These are phyloP conservation scores for Boechera stricta DNA, from an alignment of 345 rosid species.

Conservation along the genomic window DNA sequence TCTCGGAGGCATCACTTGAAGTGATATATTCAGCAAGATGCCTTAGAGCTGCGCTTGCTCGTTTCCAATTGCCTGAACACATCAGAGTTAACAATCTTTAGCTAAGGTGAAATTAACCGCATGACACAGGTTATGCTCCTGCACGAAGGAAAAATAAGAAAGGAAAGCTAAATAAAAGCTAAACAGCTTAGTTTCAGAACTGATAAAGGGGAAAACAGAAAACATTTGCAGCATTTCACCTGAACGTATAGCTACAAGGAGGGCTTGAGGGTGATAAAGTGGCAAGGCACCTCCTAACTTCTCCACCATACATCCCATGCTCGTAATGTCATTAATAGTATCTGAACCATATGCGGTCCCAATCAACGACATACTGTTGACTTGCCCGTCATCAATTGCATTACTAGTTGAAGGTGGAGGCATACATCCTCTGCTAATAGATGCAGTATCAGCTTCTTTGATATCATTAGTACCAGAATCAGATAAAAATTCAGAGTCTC, in stretches of 20 bases:
- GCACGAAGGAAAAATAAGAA: conserved; percentile 48
- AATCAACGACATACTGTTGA: conserved; percentile 44
- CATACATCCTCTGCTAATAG: conserved; percentile 36
- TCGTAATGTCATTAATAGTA: conserved; percentile 48
- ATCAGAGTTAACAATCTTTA: conserved; percentile 52
- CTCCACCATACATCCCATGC: conserved; percentile 62
- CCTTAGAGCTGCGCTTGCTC: conserved; percentile 72
- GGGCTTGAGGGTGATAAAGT: conserved; percentile 76
- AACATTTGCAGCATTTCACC: conserved; percentile 52
- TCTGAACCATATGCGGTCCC: conserved; percentile 46
- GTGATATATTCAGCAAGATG: conserved; percentile 71
- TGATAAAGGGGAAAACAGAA: conserved; percentile 15
- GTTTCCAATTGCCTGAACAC: conserved; percentile 87
- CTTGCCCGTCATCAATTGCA: conserved; percentile 38
- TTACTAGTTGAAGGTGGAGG: conserved; percentile 40
- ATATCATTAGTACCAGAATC: conserved; percentile 43
- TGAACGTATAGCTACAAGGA: conserved; percentile 72
- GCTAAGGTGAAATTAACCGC: conserved; percentile 43
- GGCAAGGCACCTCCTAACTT: conserved; percentile 66
- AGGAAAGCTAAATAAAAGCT: conserved; percentile 48
- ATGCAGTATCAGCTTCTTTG: conserved; percentile 36
- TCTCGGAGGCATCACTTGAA: conserved; percentile 50
- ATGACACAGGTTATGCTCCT: conserved; percentile 37
- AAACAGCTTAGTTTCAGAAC: conserved; percentile 37
- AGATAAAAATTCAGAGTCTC: conserved; percentile 45